Evolutionary conservation across 208 protist species (phyloP), one percentile per base, ranked within the genome.

Genomic region (Herpetomonas muscarum): DNA sequence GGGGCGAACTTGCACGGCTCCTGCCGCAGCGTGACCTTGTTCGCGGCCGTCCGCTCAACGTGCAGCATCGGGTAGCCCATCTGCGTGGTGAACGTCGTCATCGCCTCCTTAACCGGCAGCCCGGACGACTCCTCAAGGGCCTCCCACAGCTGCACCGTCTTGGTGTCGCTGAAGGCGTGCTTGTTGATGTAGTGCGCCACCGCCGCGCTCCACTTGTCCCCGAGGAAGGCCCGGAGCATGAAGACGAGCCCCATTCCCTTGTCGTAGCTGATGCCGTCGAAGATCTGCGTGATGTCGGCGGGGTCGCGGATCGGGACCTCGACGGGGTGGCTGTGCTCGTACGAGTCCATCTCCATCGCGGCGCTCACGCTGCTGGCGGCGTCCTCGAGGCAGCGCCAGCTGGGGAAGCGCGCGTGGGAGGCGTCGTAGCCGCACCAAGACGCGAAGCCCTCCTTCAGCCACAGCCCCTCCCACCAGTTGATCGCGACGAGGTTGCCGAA

Each of bases 401-500:
- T 72, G 15, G 90, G 88, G 61, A 95, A 85, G 2, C 93, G 39
- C 9, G 83, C 39, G 52, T 87, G 48, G 10, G 82, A 76, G 3
- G 88, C 87, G 50, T 95, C 75, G 64, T 93, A 85, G 37, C 93
- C 97, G 48, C 98, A 89, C 76, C 85, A 99, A 30, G 88, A 98
- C 19, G 98, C 98, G 64, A 99, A 99, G 31, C 97, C 98, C 79
- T 99, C 98, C 74, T 99, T 99, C 1, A 99, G 73, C 98, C 97
- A 99, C 45, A 99, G 73, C 10, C 98, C 81, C 50, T 95, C 89
- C 98, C 98, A 99, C 97, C 97, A 99, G 60, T 87, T 85, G 71
- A 99, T 97, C n/a, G 95, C 98, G 37, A 99, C 98, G n/a, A 99
- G 81, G 76, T 99, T 99, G 42, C 97, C 96, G 62, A 98, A 98